Percentiles rank a stretch among this genome's conserved stretches.
phyloP scores from a whole-genome alignment of 2,329 filamentous ascomycete genomes.

The Clarireedia hainanense region DNA sequence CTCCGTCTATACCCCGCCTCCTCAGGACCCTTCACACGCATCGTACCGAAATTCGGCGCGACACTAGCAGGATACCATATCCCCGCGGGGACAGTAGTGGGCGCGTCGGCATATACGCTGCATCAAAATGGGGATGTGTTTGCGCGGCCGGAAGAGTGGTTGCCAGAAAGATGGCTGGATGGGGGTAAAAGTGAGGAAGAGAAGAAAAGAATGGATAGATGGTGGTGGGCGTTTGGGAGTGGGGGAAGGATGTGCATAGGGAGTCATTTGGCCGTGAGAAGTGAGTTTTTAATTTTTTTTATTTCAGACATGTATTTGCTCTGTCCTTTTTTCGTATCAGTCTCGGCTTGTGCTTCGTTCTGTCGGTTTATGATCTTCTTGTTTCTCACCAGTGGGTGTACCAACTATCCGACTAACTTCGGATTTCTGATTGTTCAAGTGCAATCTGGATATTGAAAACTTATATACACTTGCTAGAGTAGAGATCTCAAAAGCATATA shows the following conservation, averaged over 20 bases:
- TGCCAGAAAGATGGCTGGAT: slow-evolving; percentile 42
- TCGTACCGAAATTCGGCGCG: slow-evolving; percentile 20
- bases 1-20: slow-evolving; percentile 47
- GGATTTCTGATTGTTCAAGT: no score
- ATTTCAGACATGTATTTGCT: neutral
- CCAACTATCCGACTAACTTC: no score
- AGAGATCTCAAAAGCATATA: no score
- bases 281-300: slow-evolving; percentile 28
- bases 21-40: slow-evolving; percentile 42
- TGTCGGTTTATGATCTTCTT: no score
- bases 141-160: slow-evolving; percentile 39
- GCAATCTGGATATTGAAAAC: no score
- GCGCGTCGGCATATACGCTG: slow-evolving; percentile 42
- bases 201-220: slow-evolving; percentile 37
- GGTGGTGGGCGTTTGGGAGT: slow-evolving; percentile 59
- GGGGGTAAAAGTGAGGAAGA: slow-evolving; percentile 27
- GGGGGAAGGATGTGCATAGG: slow-evolving; percentile 60
- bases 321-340: neutral
- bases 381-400: no score
- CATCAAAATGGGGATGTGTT: slow-evolving; percentile 44
- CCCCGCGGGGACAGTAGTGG: slow-evolving; percentile 41
- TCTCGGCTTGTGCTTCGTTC: no score
- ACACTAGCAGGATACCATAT: slow-evolving; percentile 30
- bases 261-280: slow-evolving; percentile 52
- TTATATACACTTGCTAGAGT: no score